These are phyloP conservation scores for Crinitomyces ghanaensis DNA, from an alignment of 805 yeast genomes.

Conservation along the genomic window DNA sequence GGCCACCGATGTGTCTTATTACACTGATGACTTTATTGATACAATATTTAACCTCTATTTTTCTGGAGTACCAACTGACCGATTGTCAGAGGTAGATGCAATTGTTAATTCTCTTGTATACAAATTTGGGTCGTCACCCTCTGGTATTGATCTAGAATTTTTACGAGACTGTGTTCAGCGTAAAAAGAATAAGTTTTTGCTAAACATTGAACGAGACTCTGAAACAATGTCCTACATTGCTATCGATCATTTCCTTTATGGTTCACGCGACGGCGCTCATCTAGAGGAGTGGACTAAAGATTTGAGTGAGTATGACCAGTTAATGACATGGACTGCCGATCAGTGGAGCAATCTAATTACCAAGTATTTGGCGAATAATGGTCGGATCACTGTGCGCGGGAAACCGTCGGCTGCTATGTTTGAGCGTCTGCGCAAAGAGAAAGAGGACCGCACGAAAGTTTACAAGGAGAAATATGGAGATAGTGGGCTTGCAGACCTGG, in stretches of 20 bases:
- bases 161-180: conserved; percentile 60
- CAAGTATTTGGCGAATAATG: conserved; percentile 44
- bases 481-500: conserved; percentile 45
- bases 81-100: conserved; percentile 39
- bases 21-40: conserved; percentile 62
- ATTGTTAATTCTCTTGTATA: conserved; percentile 40
- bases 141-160: conserved; percentile 48
- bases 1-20: conserved; percentile 58
- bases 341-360: conserved; percentile 56
- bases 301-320: conserved; percentile 47
- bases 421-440: conserved; percentile 38
- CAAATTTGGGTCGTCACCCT: conserved; percentile 40
- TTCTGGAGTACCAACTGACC: conserved; percentile 66
- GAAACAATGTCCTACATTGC: conserved; percentile 53
- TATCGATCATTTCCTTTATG: conserved; percentile 72
- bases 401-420: conserved; percentile 59
- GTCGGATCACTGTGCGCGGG: conserved; percentile 56
- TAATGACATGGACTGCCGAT: conserved; percentile 48
- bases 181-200: conserved; percentile 42
- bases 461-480: conserved; percentile 45
- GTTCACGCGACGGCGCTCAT: conserved; percentile 48
- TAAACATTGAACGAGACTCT: conserved; percentile 37
- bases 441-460: conserved; percentile 36
- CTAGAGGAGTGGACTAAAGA: conserved; percentile 44
- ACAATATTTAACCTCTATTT: conserved; percentile 46